Base-by-base conservation (phyloP, 345 rosid genomes). In the Gossypium turneri region DNA sequence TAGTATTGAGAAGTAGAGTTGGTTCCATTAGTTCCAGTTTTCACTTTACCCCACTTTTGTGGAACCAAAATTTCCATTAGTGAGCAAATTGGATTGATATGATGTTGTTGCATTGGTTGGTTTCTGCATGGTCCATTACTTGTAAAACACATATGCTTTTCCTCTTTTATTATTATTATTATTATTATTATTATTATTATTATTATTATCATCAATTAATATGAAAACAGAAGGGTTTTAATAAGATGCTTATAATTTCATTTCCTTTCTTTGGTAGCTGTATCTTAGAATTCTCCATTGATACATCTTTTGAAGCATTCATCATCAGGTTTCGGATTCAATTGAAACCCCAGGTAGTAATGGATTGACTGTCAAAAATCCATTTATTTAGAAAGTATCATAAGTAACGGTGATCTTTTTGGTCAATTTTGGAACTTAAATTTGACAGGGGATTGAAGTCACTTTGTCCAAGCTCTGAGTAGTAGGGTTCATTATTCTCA, bases 1-100 rank as follows among this genome's bases (percentile, higher is more conserved):
- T 60, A 84, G 82, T 52, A 55, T 62, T 69, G 78, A 61, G 81
- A 77, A 71, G 52, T 84, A 86, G 82, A 38, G 57, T 70, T 72
- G 70, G 45, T 43, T 48, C 29, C 15, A 76, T 59, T 60, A 76
- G 71, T 55, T 56, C 57, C 57, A 62, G 25, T 65, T 74, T 62
- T 73, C 48, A 47, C 60, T 12, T 61, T 13, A 0, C 20, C 19
- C 38, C 52, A 15, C 24, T 4, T 19, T 12, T 41, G 22, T 70
- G 43, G 64, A 17, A 34, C 62, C 29, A 20, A 25, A 58, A n/a
- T n/a, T 43, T 22, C 47, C 41, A 22, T 20, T 51, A 41, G 73
- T 20, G 45, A 22, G 67, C 60, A 16, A n/a, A 34, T 9, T 67
- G 69, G 27, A 74, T 11, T 44, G 70, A 50, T 51, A 16, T 70